These are phyloP conservation scores for Cladosporium cucumerinum DNA, from an alignment of 2,329 filamentous ascomycete genomes.

Conservation along the genomic window DNA sequence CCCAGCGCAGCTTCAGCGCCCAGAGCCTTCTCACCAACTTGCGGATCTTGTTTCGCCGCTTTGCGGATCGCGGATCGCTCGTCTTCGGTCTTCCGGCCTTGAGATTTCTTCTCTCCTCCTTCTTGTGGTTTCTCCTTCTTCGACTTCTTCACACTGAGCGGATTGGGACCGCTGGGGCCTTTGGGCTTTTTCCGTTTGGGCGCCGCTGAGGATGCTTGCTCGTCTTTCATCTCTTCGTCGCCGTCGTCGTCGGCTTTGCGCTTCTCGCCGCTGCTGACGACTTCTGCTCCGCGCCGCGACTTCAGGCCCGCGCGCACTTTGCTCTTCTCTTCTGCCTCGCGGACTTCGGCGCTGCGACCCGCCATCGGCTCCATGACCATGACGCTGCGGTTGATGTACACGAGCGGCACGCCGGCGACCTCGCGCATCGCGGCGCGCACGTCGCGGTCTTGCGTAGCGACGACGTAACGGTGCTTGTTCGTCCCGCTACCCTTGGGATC, in stretches of 20 bases:
- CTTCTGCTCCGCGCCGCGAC: conserved; percentile 23
- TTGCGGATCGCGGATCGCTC: conserved; percentile 24
- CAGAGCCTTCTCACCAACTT: conserved; percentile 19
- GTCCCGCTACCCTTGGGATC: conserved; percentile 68
- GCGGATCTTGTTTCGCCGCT: conserved; percentile 28
- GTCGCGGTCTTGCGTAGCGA: conserved; percentile 68
- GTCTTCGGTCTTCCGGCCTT: conserved; percentile 20
- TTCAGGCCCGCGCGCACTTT: conserved; percentile 71
- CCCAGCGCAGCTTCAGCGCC: conserved; percentile 14
- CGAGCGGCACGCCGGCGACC: conserved; percentile 69
- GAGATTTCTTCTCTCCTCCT: conserved; percentile 18
- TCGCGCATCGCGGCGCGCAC: conserved; percentile 61
- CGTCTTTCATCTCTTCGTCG: conserved; percentile 24
- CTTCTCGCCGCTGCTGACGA: conserved; percentile 25
- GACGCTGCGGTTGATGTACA: conserved; percentile 76
- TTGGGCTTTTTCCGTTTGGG: conserved; percentile 55
- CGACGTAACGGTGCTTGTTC: conserved; percentile 77
- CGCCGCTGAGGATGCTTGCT: conserved; percentile 34
- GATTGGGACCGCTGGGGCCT: conserved; percentile 68
- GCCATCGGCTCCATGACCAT: conserved; percentile 80
- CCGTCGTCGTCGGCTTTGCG: conserved; percentile 32
- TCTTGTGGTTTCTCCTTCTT: conserved; percentile 48
- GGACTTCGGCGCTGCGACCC: conserved; percentile 58
- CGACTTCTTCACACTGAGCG: conserved; percentile 65
- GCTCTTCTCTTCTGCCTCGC: conserved; percentile 65